These are phyloP conservation scores for Tetragonia tetragonoides DNA, from an alignment of 148 eudicot genomes.

Conservation along the genomic window DNA sequence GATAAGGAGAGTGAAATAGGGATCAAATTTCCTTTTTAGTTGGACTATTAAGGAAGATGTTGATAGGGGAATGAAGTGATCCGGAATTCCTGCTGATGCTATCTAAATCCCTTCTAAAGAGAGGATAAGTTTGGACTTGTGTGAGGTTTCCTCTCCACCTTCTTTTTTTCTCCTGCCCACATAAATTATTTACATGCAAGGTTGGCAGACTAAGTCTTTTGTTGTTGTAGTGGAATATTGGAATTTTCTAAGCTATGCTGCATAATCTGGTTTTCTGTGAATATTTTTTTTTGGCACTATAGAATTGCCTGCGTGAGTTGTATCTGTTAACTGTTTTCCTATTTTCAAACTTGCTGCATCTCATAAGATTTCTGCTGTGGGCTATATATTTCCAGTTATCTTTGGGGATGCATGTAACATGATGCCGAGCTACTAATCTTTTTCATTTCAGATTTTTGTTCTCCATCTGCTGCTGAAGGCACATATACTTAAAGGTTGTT, in stretches of 20 bases:
- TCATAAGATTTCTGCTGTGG: neutral
- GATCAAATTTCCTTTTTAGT: no score
- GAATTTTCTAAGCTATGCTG: neutral
- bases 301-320: neutral
- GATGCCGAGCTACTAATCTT: neutral
- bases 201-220: neutral
- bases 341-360: neutral
- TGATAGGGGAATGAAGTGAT: no score
- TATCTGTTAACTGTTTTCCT: neutral
- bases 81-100: no score
- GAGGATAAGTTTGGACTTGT: no score
- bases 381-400: neutral
- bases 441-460: conserved; percentile 41
- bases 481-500: conserved; percentile 31
- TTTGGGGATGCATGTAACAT: neutral
- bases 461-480: conserved; percentile 53
- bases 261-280: neutral
- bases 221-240: neutral
- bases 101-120: no score
- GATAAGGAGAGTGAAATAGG: no score
- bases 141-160: no score
- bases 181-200: no score
- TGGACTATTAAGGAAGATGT: no score
- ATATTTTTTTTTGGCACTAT: neutral
- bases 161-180: no score